Evolutionary conservation across 441 rosid species (phyloP).

Genomic region (Corymbia calophylla): DNA sequence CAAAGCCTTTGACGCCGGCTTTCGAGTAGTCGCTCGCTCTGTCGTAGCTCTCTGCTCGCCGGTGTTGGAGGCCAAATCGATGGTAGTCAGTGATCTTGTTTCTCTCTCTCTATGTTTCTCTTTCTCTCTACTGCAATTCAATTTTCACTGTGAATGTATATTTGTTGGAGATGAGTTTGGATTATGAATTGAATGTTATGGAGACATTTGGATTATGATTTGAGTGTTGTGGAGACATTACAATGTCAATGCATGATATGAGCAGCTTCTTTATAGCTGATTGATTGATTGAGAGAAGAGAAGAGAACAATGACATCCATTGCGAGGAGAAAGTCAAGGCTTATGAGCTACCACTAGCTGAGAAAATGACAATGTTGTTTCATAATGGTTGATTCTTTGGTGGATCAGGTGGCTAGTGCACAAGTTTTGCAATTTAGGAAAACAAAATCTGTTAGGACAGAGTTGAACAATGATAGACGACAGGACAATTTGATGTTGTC

Average conservation of each 20-base stretch:
- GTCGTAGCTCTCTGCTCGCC: neutral
- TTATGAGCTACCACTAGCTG: neutral
- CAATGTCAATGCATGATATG: too few species aligned
- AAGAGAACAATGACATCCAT: neutral
- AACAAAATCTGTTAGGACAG: neutral
- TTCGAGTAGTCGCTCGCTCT: too few species aligned
- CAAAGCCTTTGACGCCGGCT: neutral
- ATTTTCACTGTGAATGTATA: neutral
- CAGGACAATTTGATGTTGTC: neutral
- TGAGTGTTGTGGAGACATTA: too few species aligned
- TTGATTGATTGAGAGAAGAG: too few species aligned
- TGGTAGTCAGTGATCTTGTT: rapidly evolving
- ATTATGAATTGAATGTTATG: neutral
- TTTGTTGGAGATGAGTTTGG: neutral
- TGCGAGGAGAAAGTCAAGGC: neutral
- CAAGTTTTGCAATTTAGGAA: neutral
- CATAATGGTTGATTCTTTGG: neutral
- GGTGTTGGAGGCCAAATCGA: neutral
- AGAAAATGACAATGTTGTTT: neutral
- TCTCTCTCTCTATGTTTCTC: neutral
- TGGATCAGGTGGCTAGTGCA: neutral
- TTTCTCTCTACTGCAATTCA: neutral
- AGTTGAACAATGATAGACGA: neutral
- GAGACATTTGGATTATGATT: neutral
- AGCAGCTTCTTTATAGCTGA: rapidly evolving